Percentiles rank a stretch among this genome's conserved stretches.
Evolutionary conservation across 2,329 filamentous ascomycete genomes (phyloP).

Genomic region (Pseudogymnoascus sp.): DNA sequence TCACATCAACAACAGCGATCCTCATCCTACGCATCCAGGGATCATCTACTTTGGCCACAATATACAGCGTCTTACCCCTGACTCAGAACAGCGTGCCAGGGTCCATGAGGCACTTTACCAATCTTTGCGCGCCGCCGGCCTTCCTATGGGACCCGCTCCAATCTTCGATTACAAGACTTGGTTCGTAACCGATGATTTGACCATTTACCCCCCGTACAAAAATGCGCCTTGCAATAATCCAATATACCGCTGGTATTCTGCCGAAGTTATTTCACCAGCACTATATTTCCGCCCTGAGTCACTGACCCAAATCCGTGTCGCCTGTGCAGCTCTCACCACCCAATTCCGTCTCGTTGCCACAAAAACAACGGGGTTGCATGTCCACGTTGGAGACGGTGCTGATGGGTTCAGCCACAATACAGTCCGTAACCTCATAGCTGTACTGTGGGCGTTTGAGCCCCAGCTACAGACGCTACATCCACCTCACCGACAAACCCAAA

Average conservation of each 20-base stretch:
- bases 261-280: constrained; percentile 20
- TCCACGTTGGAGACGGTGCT: constrained; percentile 28
- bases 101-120: background rate
- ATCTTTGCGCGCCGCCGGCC: background rate
- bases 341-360: constrained; percentile 23
- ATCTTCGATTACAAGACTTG: background rate
- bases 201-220: background rate
- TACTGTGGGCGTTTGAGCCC: constrained; percentile 25
- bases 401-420: constrained; percentile 20
- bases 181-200: background rate
- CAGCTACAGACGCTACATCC: constrained; percentile 25
- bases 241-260: constrained; percentile 11
- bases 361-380: constrained; percentile 23
- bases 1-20: background rate
- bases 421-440: constrained; percentile 26
- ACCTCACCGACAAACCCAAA: background rate
- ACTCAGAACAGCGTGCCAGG: background rate
- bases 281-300: constrained; percentile 12
- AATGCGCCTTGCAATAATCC: background rate
- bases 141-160: background rate
- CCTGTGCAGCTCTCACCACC: constrained; percentile 12
- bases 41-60: background rate
- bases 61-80: background rate
- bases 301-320: constrained; percentile 12
- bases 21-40: background rate